phyloP scores from a whole-genome alignment of 2,329 filamentous ascomycete species.

The Penicillium sp. region DNA sequence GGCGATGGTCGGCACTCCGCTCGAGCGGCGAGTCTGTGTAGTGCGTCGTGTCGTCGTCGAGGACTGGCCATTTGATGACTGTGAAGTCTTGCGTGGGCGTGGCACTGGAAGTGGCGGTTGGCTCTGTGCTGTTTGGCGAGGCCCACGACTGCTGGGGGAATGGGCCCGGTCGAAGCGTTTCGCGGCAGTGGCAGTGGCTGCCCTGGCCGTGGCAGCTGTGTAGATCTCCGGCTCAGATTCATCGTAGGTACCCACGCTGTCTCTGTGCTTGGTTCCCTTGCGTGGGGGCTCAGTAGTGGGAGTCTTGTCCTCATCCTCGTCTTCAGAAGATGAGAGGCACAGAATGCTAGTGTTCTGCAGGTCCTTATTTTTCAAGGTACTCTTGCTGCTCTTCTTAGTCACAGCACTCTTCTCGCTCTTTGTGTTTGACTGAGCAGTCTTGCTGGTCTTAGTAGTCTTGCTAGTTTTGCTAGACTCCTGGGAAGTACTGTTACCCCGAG shows the following conservation, averaged over 20 bases:
- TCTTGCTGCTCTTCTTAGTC: constrained; percentile 43
- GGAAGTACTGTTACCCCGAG: constrained; percentile 18
- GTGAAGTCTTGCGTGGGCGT: constrained; percentile 7
- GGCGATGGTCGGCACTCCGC: constrained; percentile 36
- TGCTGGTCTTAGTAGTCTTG: not conserved
- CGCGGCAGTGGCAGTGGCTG: constrained; percentile 25
- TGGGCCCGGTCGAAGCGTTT: constrained; percentile 31
- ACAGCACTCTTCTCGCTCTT: constrained; percentile 24
- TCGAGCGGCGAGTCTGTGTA: constrained; percentile 32
- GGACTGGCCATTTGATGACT: constrained; percentile 31
- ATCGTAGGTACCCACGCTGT: constrained; percentile 43
- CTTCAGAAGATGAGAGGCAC: constrained; percentile 52
- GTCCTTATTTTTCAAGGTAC: constrained; percentile 41
- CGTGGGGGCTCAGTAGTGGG: constrained; percentile 15
- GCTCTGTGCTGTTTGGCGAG: constrained; percentile 16
- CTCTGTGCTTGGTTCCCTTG: constrained; percentile 27
- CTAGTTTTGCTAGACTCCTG: constrained; percentile 20
- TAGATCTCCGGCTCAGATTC: constrained; percentile 48
- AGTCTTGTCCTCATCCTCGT: constrained; percentile 41
- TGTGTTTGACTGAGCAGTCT: not conserved
- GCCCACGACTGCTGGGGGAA: constrained; percentile 30
- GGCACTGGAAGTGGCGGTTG: constrained; percentile 18
- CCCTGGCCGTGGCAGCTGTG: constrained; percentile 42
- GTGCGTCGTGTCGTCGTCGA: constrained; percentile 26
- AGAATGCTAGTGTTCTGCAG: constrained; percentile 50